Percentiles rank a stretch among this genome's conserved stretches.
These are phyloP conservation scores for Kwoniella botswanensis DNA, from an alignment of 768 basidiomycete genomes.

Conservation along the genomic window DNA sequence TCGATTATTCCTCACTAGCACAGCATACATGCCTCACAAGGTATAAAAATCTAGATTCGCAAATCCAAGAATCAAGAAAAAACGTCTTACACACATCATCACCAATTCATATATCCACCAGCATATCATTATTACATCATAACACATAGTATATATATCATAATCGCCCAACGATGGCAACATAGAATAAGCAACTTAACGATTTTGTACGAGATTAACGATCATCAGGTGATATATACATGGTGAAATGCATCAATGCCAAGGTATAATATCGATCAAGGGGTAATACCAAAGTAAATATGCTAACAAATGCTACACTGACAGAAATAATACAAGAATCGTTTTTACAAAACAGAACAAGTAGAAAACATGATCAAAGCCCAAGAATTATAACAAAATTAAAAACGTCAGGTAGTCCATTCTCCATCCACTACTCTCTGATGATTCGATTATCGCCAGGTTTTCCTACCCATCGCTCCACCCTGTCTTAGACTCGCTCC, in stretches of 20 bases:
- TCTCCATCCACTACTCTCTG: too few relatives aligned
- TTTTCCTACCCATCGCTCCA: constrained; percentile 10
- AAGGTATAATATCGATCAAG: too few relatives aligned
- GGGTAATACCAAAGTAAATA: background rate
- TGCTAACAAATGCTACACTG: background rate
- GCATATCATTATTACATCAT: background rate
- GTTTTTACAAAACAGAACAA: constrained; percentile 7
- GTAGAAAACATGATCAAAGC: background rate
- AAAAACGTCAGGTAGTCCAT: background rate
- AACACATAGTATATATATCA: constrained; percentile 10
- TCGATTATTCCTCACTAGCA: background rate
- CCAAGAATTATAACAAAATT: background rate
- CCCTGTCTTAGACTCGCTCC: constrained; percentile 21
- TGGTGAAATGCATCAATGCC: too few relatives aligned
- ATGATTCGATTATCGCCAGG: constrained; percentile 1
- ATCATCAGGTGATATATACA: too few relatives aligned
- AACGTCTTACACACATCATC: background rate
- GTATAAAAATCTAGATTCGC: too few relatives aligned
- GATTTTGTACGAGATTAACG: too few relatives aligned
- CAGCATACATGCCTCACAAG: too few relatives aligned
- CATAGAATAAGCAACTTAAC: too few relatives aligned
- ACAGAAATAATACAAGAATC: background rate
- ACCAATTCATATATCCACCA: background rate
- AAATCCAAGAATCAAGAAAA: too few relatives aligned
- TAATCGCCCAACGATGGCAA: background rate